Evolutionary conservation across 2,329 filamentous ascomycete genomes (phyloP).

Genomic region (Monilinia polystroma): DNA sequence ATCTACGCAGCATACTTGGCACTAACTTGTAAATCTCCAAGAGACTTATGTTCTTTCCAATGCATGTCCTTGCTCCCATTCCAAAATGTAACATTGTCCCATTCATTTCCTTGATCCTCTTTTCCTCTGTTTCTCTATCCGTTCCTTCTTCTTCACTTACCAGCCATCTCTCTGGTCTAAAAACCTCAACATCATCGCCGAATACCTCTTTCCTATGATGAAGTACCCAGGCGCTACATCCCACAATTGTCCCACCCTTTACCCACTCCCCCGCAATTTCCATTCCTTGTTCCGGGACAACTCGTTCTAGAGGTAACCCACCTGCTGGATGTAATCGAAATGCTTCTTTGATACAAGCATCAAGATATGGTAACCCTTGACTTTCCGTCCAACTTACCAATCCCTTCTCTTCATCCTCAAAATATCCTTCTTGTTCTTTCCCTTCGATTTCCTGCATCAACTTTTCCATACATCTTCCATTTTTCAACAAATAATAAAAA

Average conservation of each 20-base stretch:
- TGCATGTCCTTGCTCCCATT: slow-evolving; percentile 68
- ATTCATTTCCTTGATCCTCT: slow-evolving; percentile 64
- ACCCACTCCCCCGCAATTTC: slow-evolving; percentile 63
- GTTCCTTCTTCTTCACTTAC: slow-evolving; percentile 44
- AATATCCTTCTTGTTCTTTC: slow-evolving; percentile 52
- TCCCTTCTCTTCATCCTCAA: slow-evolving; percentile 53
- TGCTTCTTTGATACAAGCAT: slow-evolving; percentile 75
- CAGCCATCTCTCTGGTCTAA: slow-evolving; percentile 67
- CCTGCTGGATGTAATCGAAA: slow-evolving; percentile 75
- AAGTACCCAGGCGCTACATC: slow-evolving; percentile 73
- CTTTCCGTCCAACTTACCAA: slow-evolving; percentile 68
- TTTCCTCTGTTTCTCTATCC: slow-evolving; percentile 46
- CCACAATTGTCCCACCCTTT: slow-evolving; percentile 70
- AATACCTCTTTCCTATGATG: slow-evolving; percentile 68
- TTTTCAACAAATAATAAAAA: slow-evolving; percentile 72
- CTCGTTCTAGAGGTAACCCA: slow-evolving; percentile 69
- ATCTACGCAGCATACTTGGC: slow-evolving; percentile 60
- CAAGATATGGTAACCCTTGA: slow-evolving; percentile 71
- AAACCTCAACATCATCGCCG: slow-evolving; percentile 63
- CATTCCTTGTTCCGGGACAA: slow-evolving; percentile 64
- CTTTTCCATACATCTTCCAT: slow-evolving; percentile 53
- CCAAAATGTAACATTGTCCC: slow-evolving; percentile 72
- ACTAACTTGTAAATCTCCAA: slow-evolving; percentile 64
- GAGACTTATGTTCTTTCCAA: slow-evolving; percentile 64
- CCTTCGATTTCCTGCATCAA: slow-evolving; percentile 63